Percentiles rank a stretch among this genome's conserved stretches.
Evolutionary conservation across 2,329 filamentous ascomycete species (phyloP).

Genomic region (Fusarium begoniae): DNA sequence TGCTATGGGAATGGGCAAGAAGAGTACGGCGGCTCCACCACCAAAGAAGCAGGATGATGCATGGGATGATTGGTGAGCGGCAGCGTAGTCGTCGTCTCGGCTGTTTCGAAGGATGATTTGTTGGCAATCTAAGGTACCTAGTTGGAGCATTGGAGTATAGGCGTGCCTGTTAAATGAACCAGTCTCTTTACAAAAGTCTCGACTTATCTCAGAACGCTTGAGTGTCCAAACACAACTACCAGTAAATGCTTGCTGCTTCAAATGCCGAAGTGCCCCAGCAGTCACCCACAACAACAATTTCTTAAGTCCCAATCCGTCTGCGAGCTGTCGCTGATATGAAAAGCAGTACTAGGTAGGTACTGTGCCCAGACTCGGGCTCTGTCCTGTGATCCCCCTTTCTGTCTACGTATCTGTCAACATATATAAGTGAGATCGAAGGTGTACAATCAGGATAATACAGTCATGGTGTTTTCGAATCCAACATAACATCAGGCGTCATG

Average conservation of each 20-base stretch:
- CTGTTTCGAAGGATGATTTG: neutral
- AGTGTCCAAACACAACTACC: slow-evolving; percentile 4
- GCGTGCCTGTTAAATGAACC: slow-evolving; percentile 37
- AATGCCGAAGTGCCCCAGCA: no score
- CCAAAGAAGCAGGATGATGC: slow-evolving; percentile 62
- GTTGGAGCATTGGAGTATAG: slow-evolving; percentile 44
- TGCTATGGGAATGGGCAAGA: slow-evolving; percentile 65
- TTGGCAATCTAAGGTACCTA: slow-evolving; percentile 28
- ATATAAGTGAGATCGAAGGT: no score
- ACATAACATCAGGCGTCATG: neutral
- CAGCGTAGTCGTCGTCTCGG: neutral
- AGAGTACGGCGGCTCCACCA: slow-evolving; percentile 44
- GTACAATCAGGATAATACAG: no score
- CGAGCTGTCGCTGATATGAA: no score
- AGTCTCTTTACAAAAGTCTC: slow-evolving; percentile 17
- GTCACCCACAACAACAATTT: no score
- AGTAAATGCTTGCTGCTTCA: no score
- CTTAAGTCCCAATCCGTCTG: no score
- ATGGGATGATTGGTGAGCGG: slow-evolving; percentile 69
- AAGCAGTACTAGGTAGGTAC: no score
- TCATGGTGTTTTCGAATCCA: neutral
- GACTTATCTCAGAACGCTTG: slow-evolving; percentile 7
- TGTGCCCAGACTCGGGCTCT: no score
- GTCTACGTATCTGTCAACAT: no score
- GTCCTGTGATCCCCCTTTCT: no score